Evolutionary conservation across 495 filamentous ascomycete genomes (phyloP), one percentile per base, ranked within the genome.

Genomic region (Annulohypoxylon bovei): DNA sequence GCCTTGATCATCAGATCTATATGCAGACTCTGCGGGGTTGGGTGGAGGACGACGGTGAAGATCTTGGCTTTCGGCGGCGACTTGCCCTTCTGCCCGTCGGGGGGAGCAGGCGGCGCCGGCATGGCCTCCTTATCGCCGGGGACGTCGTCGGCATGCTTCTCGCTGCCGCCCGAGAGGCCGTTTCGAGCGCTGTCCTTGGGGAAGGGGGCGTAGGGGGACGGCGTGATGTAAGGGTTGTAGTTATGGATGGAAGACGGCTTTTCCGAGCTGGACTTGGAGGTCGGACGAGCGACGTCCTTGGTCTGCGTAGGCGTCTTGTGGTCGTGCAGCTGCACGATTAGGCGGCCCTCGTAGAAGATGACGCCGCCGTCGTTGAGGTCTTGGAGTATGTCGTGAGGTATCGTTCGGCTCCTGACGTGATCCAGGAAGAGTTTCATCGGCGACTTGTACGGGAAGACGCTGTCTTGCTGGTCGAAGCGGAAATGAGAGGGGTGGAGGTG

Each of bases 381-480:
- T n/a, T 80, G 80, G 1, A 89, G 67, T 50, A 90, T 74, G 16
- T 86, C 84, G 72, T 88, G 82, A 20, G 84, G 85, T 14, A 88
- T 72, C 1, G 84, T 84, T 14, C 83, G 78, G 12, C 30, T 74
- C 65, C 77, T 77, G 12, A 87, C 73, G 78, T 97, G 92, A 70
- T 95, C 89, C 23, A 98, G 82, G 37, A 97, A 87, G 61, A 92
- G 79, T 71, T 86, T 88, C 93, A 98, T 97, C 49, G 95, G 92
- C 6, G 94, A 97, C 67, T 91, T 91, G 77, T 98, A 98, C 1
- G 86, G 82, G 70, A 97, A 97, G 75, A 90, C 92, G 67, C 94
- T 93, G 78, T 98, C 93, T 80, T 97, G 94, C 65, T 93, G 88
- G 69, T 98, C 95, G 78, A 99, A 97, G 52, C 93, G 91, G 76